Base-by-base conservation (phyloP, 805 yeast species). In the Lachancea lanzarotensis region DNA sequence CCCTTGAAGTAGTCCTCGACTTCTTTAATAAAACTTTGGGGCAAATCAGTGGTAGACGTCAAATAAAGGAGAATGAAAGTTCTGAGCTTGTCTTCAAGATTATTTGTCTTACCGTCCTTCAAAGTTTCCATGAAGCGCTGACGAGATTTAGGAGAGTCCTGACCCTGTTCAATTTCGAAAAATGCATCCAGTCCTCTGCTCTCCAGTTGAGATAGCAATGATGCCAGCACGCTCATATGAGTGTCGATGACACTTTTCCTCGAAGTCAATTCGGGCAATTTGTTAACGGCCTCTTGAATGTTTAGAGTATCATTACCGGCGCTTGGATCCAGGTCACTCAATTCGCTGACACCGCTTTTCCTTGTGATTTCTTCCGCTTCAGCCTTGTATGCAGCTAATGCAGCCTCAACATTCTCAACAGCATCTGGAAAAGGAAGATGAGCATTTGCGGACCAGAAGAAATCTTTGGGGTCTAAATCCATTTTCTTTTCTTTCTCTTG, bases 371-470 rank as follows among this genome's bases (percentile, higher is more conserved):
- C 95, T 49, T 82, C 83, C 1, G 97, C 96, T 55, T 88, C 96
- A 46, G 77, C 76, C 53, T 90, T 91, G 67, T 93, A 93, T 44
- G 74, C 72, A 47, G 82, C 79, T 48, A 90, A 72, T 47, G 88
- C 97, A 22, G 74, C 67, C 59, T 93, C 98, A 17, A 95, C 95
- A 65, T 87, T 87, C 63, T 93, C 98, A 29, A 95, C 98, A n/a
- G 95, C 98, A 61, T 91, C 97, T 1, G 98, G 98, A 71, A 93
- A 93, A 32, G 98, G 98, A 46, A 87, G 69, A 41, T 83, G 83
- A 11, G 95, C 74, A 66, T 93, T 90, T 49, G 75, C 73, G 50
- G 67, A 69, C 98, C 98, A 93, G 67, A 93, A 93, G 61, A 85
- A 86, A 69, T 93, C 99, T 46, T 78, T 77, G 25, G 96, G 96